Conservation (phyloP, 805 yeast species). For the Wickerhamomyces strasburgensis region DNA sequence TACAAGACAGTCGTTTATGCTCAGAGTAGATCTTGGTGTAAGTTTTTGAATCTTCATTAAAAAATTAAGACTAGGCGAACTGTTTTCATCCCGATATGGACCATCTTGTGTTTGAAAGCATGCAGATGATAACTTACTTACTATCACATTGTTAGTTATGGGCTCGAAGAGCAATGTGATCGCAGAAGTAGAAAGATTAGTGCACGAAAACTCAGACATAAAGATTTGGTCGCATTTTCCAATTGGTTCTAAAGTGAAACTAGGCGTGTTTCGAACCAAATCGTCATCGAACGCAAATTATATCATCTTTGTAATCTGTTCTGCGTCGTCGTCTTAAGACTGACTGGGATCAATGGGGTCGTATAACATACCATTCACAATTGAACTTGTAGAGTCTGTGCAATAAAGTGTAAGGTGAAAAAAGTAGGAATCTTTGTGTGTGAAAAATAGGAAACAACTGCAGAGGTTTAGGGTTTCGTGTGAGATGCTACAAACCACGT, state of each 20-base stretch:
- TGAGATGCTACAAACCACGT: background rate
- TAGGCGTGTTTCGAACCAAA: slow-evolving; percentile 41
- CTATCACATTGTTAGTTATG: no score
- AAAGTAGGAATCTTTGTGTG: no score
- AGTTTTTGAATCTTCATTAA: slow-evolving; percentile 32
- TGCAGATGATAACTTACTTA: no score
- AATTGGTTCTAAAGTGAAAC: slow-evolving; percentile 34
- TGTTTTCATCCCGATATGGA: slow-evolving; percentile 31
- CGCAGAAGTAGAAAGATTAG: background rate
- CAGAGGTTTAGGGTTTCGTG: background rate
- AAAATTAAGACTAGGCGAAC: slow-evolving; percentile 29
- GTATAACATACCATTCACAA: no score
- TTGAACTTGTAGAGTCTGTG: no score
- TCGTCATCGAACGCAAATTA: slow-evolving; percentile 49
- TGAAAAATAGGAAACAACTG: no score
- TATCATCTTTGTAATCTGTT: slow-evolving; percentile 43
- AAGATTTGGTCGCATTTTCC: slow-evolving; percentile 32
- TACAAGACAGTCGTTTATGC: slow-evolving; percentile 4
- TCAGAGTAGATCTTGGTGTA: slow-evolving; percentile 42
- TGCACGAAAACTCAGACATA: slow-evolving; percentile 8
- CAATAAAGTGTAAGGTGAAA: no score
- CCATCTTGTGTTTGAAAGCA: no score
- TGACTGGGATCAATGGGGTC: no score
- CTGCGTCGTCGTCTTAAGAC: no score
- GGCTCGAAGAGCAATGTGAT: no score